Evolutionary conservation across 805 yeast species (phyloP).

Genomic region (Helenozyma baotianmanensis): DNA sequence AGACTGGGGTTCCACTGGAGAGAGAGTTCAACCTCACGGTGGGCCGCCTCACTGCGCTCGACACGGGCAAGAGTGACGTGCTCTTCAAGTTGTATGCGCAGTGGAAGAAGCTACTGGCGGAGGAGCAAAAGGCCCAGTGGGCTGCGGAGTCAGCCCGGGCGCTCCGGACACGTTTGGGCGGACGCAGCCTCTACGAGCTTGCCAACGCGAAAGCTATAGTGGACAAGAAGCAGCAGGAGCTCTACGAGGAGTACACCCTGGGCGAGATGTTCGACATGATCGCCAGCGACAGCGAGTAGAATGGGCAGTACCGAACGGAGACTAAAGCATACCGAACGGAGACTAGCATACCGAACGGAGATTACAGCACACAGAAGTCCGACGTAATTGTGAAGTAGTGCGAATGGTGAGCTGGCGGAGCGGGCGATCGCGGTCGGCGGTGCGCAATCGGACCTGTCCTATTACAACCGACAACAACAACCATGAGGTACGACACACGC

Average conservation of each 20-base stretch:
- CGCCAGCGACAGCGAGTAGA: not conserved
- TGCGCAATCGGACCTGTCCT: too few relatives aligned
- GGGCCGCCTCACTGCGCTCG: not conserved
- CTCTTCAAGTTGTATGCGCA: constrained; percentile 1
- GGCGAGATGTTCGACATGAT: constrained; percentile 1
- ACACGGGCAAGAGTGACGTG: not conserved
- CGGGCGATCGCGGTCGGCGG: too few relatives aligned
- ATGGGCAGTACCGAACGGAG: too few relatives aligned
- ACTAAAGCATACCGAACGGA: too few relatives aligned
- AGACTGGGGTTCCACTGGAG: constrained; percentile 4
- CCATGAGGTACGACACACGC: constrained; percentile 6
- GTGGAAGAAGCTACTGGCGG: constrained; percentile 2
- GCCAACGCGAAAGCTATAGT: constrained; percentile 1
- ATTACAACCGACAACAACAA: not conserved
- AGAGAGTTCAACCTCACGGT: constrained; percentile 1
- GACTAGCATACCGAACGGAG: too few relatives aligned
- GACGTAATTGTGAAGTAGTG: too few relatives aligned
- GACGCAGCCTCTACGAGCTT: constrained; percentile 3
- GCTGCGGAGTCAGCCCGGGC: constrained; percentile 3
- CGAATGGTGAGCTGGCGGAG: too few relatives aligned
- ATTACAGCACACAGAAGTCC: too few relatives aligned
- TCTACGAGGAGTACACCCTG: constrained; percentile 1
- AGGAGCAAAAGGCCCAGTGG: constrained; percentile 2
- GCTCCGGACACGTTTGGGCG: constrained; percentile 3
- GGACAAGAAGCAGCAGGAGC: constrained; percentile 2